Percentiles rank a stretch among this genome's conserved stretches.
Conservation (phyloP, 2,329 filamentous ascomycete species). For the Talaromyces sp. region DNA sequence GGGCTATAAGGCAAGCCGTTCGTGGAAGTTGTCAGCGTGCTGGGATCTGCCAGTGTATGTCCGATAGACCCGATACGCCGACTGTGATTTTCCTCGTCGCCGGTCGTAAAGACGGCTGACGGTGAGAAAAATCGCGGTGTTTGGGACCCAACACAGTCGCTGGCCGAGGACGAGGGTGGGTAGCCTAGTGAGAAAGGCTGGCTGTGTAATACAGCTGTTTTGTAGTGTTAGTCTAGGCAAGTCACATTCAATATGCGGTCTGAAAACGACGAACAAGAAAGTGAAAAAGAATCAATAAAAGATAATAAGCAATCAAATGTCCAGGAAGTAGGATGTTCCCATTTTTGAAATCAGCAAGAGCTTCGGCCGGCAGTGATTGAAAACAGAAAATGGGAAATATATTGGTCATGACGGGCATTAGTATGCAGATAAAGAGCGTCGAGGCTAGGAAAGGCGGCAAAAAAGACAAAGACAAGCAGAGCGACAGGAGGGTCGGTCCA, state of each 20-base stretch:
- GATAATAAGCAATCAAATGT: too few species aligned
- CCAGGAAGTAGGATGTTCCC: background rate
- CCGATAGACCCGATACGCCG: constrained; percentile 50
- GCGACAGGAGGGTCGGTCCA: background rate
- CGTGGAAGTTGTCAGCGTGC: constrained; percentile 36
- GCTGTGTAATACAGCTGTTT: constrained; percentile 35
- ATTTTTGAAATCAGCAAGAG: background rate
- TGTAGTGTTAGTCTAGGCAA: constrained; percentile 5
- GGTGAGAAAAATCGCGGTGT: constrained; percentile 34
- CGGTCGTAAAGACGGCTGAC: constrained; percentile 32
- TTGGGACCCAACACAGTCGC: constrained; percentile 34
- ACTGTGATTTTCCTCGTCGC: constrained; percentile 46
- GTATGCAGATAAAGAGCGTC: background rate
- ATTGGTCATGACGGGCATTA: background rate
- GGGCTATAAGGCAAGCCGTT: constrained; percentile 52
- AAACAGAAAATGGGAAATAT: background rate
- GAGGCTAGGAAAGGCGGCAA: background rate
- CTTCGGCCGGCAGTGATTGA: background rate
- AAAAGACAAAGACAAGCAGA: background rate
- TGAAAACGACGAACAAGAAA: constrained; percentile 17
- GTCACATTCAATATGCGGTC: constrained; percentile 9
- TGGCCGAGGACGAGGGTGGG: constrained; percentile 35
- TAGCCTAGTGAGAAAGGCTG: constrained; percentile 36
- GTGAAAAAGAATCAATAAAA: background rate
- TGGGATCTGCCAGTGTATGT: constrained; percentile 44